Evolutionary conservation across 2,329 filamentous ascomycete genomes (phyloP).

Genomic region (Curvularia sp.): DNA sequence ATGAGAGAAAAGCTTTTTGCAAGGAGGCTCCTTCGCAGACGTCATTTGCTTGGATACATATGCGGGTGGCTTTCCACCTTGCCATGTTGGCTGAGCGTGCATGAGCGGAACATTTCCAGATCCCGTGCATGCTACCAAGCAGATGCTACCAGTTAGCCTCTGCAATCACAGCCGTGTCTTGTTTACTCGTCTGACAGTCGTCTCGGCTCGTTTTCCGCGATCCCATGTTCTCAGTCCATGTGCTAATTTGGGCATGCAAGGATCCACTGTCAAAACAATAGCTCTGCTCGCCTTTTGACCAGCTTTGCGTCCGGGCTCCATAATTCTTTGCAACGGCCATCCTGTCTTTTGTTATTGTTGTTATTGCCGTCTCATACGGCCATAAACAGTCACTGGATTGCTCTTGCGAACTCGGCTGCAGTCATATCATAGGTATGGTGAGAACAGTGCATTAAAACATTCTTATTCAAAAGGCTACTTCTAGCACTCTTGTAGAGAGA

Average conservation of each 20-base stretch:
- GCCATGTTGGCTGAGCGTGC: not conserved
- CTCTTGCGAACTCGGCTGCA: not conserved
- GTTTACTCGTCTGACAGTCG: slow-evolving; percentile 2
- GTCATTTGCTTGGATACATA: not conserved
- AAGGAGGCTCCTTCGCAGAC: not conserved
- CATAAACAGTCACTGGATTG: not conserved
- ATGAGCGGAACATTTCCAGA: not conserved
- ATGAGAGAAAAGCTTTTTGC: slow-evolving; percentile 14
- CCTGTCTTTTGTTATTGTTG: not conserved
- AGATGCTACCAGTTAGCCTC: not conserved
- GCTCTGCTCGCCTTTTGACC: not conserved
- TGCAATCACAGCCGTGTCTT: not conserved
- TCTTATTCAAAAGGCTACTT: not conserved
- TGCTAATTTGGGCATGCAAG: not conserved
- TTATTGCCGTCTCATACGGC: not conserved
- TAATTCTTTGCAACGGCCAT: not conserved
- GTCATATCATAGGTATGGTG: not conserved
- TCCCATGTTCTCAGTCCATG: slow-evolving; percentile 1
- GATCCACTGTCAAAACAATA: slow-evolving; percentile 2
- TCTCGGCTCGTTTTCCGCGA: not conserved
- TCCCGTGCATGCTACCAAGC: not conserved
- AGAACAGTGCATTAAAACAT: not conserved
- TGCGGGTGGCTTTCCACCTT: not conserved
- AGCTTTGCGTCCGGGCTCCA: not conserved
- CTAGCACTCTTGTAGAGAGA: slow-evolving; percentile 1